Evolutionary conservation across 345 rosid species (phyloP).

Genomic region (Aethionema arabicum): DNA sequence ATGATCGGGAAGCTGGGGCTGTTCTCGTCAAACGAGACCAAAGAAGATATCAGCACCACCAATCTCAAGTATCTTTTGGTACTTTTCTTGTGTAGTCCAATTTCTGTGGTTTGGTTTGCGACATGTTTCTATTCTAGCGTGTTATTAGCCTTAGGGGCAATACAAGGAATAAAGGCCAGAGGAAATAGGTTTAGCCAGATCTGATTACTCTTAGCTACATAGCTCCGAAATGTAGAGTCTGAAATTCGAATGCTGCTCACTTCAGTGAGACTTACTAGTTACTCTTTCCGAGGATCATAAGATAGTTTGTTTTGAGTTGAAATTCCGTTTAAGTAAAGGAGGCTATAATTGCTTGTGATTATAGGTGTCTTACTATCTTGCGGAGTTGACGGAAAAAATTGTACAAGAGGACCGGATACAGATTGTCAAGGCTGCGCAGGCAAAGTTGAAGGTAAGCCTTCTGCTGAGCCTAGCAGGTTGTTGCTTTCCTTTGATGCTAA

Average conservation of each 20-base stretch:
- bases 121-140: background rate
- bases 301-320: conserved; percentile 8
- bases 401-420: conserved; percentile 61
- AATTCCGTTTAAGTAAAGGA: background rate
- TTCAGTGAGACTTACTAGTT: background rate
- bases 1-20: conserved; percentile 77
- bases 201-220: conserved; percentile 1
- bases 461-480: conserved; percentile 1
- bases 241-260: background rate
- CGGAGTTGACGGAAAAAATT: conserved; percentile 74
- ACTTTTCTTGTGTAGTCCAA: conserved; percentile 13
- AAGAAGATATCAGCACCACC: conserved; percentile 78
- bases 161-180: background rate
- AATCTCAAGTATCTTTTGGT: conserved; percentile 90
- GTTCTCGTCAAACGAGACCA: conserved; percentile 86
- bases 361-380: conserved; percentile 82
- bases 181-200: background rate
- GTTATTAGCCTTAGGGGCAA: background rate
- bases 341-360: background rate
- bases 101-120: background rate
- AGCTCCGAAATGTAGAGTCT: background rate
- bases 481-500: conserved; percentile 9
- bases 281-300: conserved; percentile 1
- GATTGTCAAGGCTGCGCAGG: conserved; percentile 54
- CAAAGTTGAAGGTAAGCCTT: conserved; percentile 64